A percentile compares a stretch with the other conserved stretches of the same genome.
Conservation (phyloP, 345 rosid species). For the Eucalyptus curtisii region DNA sequence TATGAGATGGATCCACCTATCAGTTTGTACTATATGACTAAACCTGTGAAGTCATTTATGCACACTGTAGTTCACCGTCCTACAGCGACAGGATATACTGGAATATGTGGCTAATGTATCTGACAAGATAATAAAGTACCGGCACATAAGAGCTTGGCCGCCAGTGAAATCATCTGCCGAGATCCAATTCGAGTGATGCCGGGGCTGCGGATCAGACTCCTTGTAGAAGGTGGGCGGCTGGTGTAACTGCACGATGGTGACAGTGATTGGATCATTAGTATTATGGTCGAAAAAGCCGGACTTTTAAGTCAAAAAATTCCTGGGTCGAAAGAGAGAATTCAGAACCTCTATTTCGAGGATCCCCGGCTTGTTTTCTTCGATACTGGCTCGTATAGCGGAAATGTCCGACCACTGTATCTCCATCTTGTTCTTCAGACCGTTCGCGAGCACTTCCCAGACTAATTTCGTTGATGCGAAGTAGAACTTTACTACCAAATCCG, state of each 20-base stretch:
- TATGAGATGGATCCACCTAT: background rate
- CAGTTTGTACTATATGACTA: background rate
- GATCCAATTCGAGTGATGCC: conserved; percentile 13
- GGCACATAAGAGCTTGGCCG: conserved; percentile 1
- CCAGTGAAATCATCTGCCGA: conserved; percentile 3
- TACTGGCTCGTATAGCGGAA: conserved; percentile 6
- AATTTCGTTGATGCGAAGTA: conserved; percentile 50
- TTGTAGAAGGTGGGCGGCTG: conserved; percentile 1
- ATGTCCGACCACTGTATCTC: conserved; percentile 32
- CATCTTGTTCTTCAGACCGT: conserved; percentile 21
- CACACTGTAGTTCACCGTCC: background rate
- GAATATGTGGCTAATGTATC: background rate
- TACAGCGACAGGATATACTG: background rate
- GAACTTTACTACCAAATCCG: conserved; percentile 46
- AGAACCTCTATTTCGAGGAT: conserved; percentile 21
- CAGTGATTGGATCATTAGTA: background rate
- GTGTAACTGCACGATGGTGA: background rate
- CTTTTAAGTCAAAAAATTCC: background rate
- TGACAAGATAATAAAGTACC: background rate
- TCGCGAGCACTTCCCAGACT: conserved; percentile 56
- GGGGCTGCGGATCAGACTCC: conserved; percentile 10
- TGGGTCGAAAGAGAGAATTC: background rate
- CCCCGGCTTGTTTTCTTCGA: conserved; percentile 9
- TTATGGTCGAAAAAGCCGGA: background rate
- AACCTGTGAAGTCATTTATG: background rate